Conservation (phyloP, 176 grass and related monocot species). For the Neostapfia colusana region DNA sequence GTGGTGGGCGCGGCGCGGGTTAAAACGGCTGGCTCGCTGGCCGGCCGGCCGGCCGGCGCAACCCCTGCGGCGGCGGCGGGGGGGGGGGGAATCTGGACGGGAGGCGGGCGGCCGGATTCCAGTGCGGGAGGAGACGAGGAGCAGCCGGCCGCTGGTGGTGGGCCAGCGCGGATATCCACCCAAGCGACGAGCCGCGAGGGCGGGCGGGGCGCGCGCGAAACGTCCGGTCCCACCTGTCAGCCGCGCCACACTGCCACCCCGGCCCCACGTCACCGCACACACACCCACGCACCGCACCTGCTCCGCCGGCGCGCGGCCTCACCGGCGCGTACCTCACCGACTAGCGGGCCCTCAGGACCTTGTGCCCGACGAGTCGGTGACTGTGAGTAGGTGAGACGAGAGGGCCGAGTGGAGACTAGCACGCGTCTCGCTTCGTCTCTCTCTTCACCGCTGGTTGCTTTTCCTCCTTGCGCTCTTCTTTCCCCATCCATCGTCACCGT, state of each 20-base stretch:
- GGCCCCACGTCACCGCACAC: neutral
- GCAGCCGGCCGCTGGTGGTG: neutral
- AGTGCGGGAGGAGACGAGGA: slow-evolving; percentile 30
- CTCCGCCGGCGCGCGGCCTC: neutral
- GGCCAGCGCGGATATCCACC: slow-evolving; percentile 9
- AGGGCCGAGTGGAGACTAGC: slow-evolving; percentile 37
- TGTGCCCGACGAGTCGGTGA: neutral
- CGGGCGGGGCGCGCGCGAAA: neutral
- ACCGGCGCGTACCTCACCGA: rapidly evolving
- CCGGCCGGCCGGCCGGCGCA: neutral
- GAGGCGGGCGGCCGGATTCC: slow-evolving; percentile 25
- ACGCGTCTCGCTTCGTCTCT: slow-evolving; percentile 15
- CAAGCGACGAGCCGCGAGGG: too few relatives aligned
- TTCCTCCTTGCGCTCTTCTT: slow-evolving; percentile 3
- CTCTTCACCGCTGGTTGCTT: slow-evolving; percentile 5
- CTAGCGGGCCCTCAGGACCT: rapidly evolving
- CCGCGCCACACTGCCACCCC: neutral
- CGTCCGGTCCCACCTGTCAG: neutral
- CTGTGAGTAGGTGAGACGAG: rapidly evolving
- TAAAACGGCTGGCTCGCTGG: neutral
- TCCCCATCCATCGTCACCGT: slow-evolving; percentile 21
- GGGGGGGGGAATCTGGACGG: slow-evolving; percentile 32
- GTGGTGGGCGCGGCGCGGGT: neutral
- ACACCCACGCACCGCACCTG: neutral
- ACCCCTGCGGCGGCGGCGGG: neutral